phyloP scores from a whole-genome alignment of 208 protist species.

The Wallacemonas sp. region DNA sequence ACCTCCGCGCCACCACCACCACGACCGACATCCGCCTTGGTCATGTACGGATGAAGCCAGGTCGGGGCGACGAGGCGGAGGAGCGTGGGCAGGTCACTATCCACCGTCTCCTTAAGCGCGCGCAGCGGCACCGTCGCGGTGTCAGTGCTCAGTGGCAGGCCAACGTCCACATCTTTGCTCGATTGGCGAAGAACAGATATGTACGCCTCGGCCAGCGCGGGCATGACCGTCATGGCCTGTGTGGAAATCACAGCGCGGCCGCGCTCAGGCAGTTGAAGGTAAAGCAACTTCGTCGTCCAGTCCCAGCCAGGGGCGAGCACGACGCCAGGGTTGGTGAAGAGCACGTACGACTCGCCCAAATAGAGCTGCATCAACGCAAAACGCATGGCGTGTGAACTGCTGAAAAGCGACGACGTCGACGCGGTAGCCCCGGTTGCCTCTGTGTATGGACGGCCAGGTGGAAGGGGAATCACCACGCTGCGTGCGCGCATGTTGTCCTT shows the following conservation, averaged over 20 bases:
- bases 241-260: slow-evolving; percentile 36
- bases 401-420: neutral
- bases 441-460: neutral
- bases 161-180: neutral
- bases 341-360: slow-evolving; percentile 62
- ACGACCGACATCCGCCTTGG: no score
- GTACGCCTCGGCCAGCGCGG: neutral
- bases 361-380: slow-evolving; percentile 48
- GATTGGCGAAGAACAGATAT: neutral
- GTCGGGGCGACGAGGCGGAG: slow-evolving; percentile 7
- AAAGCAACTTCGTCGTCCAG: slow-evolving; percentile 39
- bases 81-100: slow-evolving; percentile 7
- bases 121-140: neutral
- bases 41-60: slow-evolving; percentile 1
- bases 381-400: slow-evolving; percentile 20
- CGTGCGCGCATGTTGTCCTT: slow-evolving; percentile 58
- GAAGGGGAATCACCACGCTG: slow-evolving; percentile 39
- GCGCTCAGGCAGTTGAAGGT: slow-evolving; percentile 29
- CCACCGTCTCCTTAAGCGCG: neutral
- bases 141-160: neutral
- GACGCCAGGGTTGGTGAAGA: slow-evolving; percentile 31
- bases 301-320: slow-evolving; percentile 45
- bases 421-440: neutral
- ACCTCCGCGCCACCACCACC: neutral
- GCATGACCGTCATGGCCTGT: slow-evolving; percentile 10